Evolutionary conservation across 2,329 filamentous ascomycete species (phyloP), one percentile per base, ranked within the genome.

Genomic region (Ophiocordyceps sinensis): DNA sequence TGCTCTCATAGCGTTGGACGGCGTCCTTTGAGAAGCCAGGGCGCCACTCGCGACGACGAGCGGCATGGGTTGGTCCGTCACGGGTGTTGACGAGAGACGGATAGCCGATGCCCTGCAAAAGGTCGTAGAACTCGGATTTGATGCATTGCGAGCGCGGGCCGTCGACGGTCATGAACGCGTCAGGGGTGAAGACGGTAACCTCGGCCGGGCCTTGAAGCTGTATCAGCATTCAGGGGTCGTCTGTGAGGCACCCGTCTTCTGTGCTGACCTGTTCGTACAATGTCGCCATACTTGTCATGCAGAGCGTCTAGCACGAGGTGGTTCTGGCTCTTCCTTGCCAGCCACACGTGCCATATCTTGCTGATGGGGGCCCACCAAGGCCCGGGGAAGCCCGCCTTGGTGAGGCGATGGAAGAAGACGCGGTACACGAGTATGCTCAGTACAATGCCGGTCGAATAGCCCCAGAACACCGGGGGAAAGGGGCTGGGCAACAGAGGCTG

Each of bases 351-450:
- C 51, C 62, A 63, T 3, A 63, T 48, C 39, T 66, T 65, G 13
- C 54, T 56, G 17, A 62, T 44, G 3, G 55, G 52, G 21, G 57
- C 58, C 8, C 49, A 47, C 37, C 55, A 55, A 2, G 64, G 64
- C 0, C 64, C 63, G 1, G 54, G 55, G 32, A 66, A 63, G 45
- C 47, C 45, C 31, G 44, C 43, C 12, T 53, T 40, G n/a, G 48
- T 52, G 11, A 65, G 50, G 4, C 57, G 59, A 41, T 66, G 64
- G 44, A 64, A 65, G 41, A 61, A 56, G 3, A 53, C 41, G 14
- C 64, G 55, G 48, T 67, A 62, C n/a, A 60, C 41, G 9, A 53
- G 19, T 15, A 65, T 62, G 44, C 61, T 65, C n/a, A n/a, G n/a
- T n/a, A n/a, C n/a, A n/a, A n/a, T n/a, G n/a, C n/a, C n/a, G n/a